Evolutionary conservation across 2,329 filamentous ascomycete species (phyloP), one percentile per base, ranked within the genome.

Genomic region (Gyromitra esculenta): DNA sequence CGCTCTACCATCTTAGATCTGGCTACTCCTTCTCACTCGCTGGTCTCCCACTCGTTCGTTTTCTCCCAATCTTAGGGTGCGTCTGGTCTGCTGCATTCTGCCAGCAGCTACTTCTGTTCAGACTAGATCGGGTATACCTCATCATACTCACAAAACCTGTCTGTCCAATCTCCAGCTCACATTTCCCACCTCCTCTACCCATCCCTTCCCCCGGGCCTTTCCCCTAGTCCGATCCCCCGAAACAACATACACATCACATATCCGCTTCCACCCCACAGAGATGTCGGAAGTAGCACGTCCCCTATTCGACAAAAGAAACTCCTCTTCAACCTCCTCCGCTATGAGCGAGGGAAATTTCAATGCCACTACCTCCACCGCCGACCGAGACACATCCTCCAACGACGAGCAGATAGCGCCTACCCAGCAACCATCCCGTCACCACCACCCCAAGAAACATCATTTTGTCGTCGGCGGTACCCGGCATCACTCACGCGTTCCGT

Each of bases 391-490:
- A 62, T 72, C 72, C 35, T 71, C 73, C 35, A 77, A 76, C 67
- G 77, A 76, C 45, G 70, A 79, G 50, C 71, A 77, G 57, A 41
- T 31, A 45, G 70, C 67, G 45, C 48, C 64, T 18, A 64, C 64
- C 15, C 75, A 77, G 15, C 70, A 77, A 31, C 59, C 75, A 3
- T 64, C 75, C 25, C 75, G 72, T 35, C 75, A 76, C 52, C 73
- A 76, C 25, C 63, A 77, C 39, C 62, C 66, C 45, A 77, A 79
- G 41, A 69, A 74, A 35, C 78, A 79, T 37, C 77, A 79, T 65
- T 79, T 79, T 62, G 71, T 79, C 11, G 78, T 79, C 41, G 74
- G 75, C 31, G 77, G 74, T 56, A 72, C 74, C 21, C 75, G 78
- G 8, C 77, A 79, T 45, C 77, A 79, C 60, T 63, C 77, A 13